A percentile compares a stretch with the other conserved stretches of the same genome.
Conservation (phyloP, 176 grass and related monocot genomes). For the Thinopyrum elongatum region DNA sequence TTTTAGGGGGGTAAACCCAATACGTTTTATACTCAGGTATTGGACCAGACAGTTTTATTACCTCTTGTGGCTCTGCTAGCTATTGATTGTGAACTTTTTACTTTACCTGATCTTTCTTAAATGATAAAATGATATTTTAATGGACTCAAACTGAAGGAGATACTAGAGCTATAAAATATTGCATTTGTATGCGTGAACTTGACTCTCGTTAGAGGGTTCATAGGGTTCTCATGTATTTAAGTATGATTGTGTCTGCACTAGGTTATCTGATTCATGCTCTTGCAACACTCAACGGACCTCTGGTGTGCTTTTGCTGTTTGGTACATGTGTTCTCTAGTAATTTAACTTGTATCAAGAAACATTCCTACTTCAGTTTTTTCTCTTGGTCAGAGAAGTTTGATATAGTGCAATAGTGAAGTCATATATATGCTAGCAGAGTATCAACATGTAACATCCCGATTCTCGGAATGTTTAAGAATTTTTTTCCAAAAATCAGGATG, state of each 20-base stretch:
- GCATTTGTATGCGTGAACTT: neutral
- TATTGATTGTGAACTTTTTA: neutral
- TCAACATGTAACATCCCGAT: too few species aligned
- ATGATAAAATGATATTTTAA: neutral
- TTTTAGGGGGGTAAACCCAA: neutral
- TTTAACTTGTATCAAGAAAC: neutral
- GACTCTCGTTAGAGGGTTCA: neutral
- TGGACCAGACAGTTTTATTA: neutral
- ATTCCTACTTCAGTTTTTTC: too few species aligned
- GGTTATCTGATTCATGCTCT: slow-evolving; percentile 12
- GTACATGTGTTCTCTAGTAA: neutral
- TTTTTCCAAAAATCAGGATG: too few species aligned
- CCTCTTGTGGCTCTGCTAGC: neutral
- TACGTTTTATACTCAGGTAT: neutral
- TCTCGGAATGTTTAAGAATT: too few species aligned
- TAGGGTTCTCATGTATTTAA: neutral
- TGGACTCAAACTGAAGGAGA: neutral
- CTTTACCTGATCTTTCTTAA: neutral
- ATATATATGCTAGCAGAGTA: too few species aligned
- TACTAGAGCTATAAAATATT: neutral
- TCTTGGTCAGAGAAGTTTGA: too few species aligned
- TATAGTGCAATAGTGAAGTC: too few species aligned
- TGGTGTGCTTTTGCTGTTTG: neutral
- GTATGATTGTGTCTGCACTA: neutral
- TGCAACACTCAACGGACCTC: neutral